Base-by-base conservation (phyloP, 345 rosid species). In the Dipteronia sinensis region DNA sequence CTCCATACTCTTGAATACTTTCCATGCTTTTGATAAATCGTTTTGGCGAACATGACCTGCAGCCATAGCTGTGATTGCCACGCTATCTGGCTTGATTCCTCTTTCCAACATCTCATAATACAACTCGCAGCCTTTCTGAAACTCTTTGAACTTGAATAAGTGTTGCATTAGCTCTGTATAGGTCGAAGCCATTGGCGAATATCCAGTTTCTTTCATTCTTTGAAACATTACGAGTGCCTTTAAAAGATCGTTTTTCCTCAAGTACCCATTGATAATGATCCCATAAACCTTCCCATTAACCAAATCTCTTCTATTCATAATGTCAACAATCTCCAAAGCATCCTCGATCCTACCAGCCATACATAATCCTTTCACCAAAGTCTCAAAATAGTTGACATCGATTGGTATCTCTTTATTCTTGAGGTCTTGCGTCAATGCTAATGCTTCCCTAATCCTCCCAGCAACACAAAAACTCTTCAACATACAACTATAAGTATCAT, bases 361-460 rank as follows among this genome's bases (percentile, higher is more conserved):
- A 81, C 94, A 87, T 61, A 94, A 85, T 67, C 98, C 98, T 83
- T 85, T 90, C 59, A 89, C 87, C 84, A 94, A 84, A 75, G 83
- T 91, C 85, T 88, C 87, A 23, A 89, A 91, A 85, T 82, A 88
- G 69, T 82, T 86, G 31, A 65, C n/a, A 75, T 82, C 88, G 10
- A 92, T 69, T n/a, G 82, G 51, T 40, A 86, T 61, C 20, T 80
- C 84, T 79, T 87, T 91, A 68, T 70, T 83, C 73, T 90, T 92
- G 19, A 94, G 86, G 72, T 85, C 85, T 17, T 85, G 89, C 75
- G 92, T 88, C 76, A 90, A 77, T 76, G 86, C 91, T 76, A 94
- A 65, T 34, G 94, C 96, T 72, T 92, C 98, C 79, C 72, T 89
- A n/a, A 94, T 87, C 83, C 85, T 91, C 78, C 92, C 90, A 7